A percentile compares a stretch with the other conserved stretches of the same genome.
Evolutionary conservation across 306 rosid species (phyloP).

Genomic region (Pterocarpus macrocarpus): DNA sequence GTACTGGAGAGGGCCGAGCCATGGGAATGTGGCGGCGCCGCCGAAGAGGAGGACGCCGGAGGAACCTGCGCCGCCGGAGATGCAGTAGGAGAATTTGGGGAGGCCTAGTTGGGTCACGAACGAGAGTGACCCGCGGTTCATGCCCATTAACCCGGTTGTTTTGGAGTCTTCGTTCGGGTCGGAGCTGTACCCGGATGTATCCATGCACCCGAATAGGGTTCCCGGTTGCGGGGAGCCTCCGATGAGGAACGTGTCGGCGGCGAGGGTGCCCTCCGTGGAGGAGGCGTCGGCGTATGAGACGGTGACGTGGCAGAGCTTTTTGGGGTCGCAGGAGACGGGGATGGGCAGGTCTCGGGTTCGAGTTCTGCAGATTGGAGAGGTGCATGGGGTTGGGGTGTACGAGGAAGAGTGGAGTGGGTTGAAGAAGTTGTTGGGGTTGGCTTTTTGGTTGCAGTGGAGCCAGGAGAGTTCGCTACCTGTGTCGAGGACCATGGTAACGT

Average conservation of each 20-base stretch:
- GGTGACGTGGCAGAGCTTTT: constrained; percentile 73
- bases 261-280: constrained; percentile 77
- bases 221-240: constrained; percentile 53
- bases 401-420: constrained; percentile 70
- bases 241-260: constrained; percentile 65
- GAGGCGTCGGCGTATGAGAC: constrained; percentile 83
- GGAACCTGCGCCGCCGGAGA: constrained; percentile 60
- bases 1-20: constrained; percentile 72
- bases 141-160: constrained; percentile 79
- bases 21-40: constrained; percentile 40
- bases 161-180: constrained; percentile 72
- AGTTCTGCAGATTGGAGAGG: constrained; percentile 59
- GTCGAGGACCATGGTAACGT: constrained; percentile 90
- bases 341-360: constrained; percentile 66
- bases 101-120: constrained; percentile 66
- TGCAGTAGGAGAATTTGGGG: constrained; percentile 87
- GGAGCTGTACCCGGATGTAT: constrained; percentile 66
- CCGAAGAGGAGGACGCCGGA: constrained; percentile 77
- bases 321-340: constrained; percentile 76
- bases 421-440: constrained; percentile 52
- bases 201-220: constrained; percentile 79
- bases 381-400: constrained; percentile 63
- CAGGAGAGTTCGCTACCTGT: constrained; percentile 95
- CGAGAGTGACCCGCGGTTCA: constrained; percentile 82
- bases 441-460: constrained; percentile 74